Percentiles rank a stretch among this genome's conserved stretches.
These are phyloP conservation scores for Phytomonas francai DNA, from an alignment of 208 protist genomes.

Conservation along the genomic window DNA sequence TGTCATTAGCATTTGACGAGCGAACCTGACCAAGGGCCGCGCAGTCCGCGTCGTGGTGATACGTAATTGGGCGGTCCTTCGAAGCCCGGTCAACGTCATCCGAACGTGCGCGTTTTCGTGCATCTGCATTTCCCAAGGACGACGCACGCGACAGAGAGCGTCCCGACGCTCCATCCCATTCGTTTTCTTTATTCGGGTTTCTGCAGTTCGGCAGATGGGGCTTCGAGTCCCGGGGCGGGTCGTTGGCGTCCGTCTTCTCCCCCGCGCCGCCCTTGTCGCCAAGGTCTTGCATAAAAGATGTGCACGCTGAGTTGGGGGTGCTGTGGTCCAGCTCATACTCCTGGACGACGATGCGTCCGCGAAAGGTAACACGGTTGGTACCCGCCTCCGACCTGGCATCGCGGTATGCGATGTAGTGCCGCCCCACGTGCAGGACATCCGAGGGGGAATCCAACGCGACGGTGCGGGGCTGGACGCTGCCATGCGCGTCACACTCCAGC, in stretches of 20 bases:
- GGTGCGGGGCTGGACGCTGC: conserved; percentile 50
- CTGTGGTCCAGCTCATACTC: conserved; percentile 64
- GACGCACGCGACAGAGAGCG: too few species aligned
- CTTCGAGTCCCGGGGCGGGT: too few species aligned
- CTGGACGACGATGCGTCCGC: conserved; percentile 68
- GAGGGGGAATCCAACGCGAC: conserved; percentile 80
- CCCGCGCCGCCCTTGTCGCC: too few species aligned
- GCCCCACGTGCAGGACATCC: conserved; percentile 62
- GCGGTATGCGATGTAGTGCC: conserved; percentile 72
- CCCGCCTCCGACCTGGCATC: conserved; percentile 31
- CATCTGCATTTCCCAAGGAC: too few species aligned
- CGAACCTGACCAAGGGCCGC: background rate
- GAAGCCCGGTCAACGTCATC: background rate
- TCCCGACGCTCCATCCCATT: too few species aligned
- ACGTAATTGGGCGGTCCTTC: background rate
- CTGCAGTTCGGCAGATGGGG: too few species aligned
- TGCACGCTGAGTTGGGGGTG: conserved; percentile 13
- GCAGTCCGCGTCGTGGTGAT: background rate
- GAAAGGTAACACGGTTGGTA: conserved; percentile 62
- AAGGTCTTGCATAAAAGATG: too few species aligned
- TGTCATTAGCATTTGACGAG: background rate
- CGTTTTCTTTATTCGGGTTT: too few species aligned
- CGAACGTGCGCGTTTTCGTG: too few species aligned
- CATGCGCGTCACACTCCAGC: conserved; percentile 67
- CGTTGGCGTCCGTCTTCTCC: too few species aligned